A percentile compares a stretch with the other conserved stretches of the same genome.
These are phyloP conservation scores for Colletotrichum gigasporum DNA, from an alignment of 2,329 filamentous ascomycete genomes.

Conservation along the genomic window DNA sequence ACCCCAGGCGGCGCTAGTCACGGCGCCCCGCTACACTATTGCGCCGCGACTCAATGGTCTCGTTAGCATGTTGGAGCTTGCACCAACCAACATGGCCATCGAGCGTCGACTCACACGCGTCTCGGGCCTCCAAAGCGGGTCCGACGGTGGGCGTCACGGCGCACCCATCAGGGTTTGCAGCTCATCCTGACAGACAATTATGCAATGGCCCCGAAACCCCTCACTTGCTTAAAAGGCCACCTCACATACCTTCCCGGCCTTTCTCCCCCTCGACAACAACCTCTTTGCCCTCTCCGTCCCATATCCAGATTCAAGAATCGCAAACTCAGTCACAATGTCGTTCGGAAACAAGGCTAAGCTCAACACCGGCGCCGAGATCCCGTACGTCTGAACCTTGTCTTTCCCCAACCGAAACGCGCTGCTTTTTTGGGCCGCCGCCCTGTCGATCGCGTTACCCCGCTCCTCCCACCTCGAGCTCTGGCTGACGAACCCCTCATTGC, in stretches of 20 bases:
- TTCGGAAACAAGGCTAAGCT: slow-evolving; percentile 64
- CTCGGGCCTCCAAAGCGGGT: slow-evolving; percentile 16
- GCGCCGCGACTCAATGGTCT: neutral
- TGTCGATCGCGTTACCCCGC: slow-evolving; percentile 19
- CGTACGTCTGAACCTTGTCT: slow-evolving; percentile 38
- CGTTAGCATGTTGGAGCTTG: no score
- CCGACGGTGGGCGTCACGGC: slow-evolving; percentile 25
- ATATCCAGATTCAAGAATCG: neutral
- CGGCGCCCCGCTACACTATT: slow-evolving; percentile 10
- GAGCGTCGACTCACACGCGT: neutral
- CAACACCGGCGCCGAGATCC: slow-evolving; percentile 73
- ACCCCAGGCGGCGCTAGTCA: neutral
- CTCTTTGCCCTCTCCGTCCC: neutral
- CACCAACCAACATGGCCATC: no score
- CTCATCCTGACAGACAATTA: slow-evolving; percentile 32
- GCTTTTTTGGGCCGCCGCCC: neutral
- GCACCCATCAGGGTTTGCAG: slow-evolving; percentile 24
- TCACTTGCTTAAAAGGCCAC: slow-evolving; percentile 16
- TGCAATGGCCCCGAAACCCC: slow-evolving; percentile 28
- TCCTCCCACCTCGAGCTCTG: slow-evolving; percentile 54
- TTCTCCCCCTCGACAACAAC: neutral
- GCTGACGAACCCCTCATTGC: slow-evolving; percentile 34
- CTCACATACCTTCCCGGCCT: neutral
- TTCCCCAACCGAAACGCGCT: neutral
- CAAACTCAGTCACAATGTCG: slow-evolving; percentile 56